Percentiles rank a stretch among this genome's conserved stretches.
Conservation (phyloP, 257 asterid genomes). For the Voacanga thouarsii region DNA sequence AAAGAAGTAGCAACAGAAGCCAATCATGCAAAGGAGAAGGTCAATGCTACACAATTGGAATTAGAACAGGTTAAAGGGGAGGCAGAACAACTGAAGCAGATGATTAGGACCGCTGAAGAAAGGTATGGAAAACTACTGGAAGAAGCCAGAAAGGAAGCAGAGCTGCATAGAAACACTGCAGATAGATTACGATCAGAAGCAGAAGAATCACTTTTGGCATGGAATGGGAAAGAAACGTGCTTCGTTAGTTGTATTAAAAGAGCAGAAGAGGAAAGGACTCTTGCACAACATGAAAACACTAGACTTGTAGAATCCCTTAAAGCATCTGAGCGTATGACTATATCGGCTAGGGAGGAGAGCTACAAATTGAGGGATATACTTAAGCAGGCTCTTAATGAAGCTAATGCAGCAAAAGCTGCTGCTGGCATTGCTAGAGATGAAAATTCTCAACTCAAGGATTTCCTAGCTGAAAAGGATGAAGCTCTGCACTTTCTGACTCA, state of each 20-base stretch:
- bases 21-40: constrained; percentile 49
- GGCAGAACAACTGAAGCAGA: constrained; percentile 37
- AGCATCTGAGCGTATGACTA: constrained; percentile 43
- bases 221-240: constrained; percentile 90
- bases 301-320: constrained; percentile 41
- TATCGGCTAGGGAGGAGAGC: constrained; percentile 55
- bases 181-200: constrained; percentile 74
- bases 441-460: constrained; percentile 60
- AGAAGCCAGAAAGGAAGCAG: constrained; percentile 54
- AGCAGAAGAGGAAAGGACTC: constrained; percentile 66
- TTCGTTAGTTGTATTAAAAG: constrained; percentile 63
- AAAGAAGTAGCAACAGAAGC: constrained; percentile 70
- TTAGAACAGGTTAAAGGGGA: constrained; percentile 40
- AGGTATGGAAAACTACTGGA: constrained; percentile 37
- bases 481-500: constrained; percentile 45
- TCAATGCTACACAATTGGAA: constrained; percentile 28
- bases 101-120: constrained; percentile 38
- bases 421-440: constrained; percentile 74
- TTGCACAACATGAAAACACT: constrained; percentile 42
- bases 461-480: constrained; percentile 61
- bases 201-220: constrained; percentile 73
- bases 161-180: constrained; percentile 44
- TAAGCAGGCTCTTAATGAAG: constrained; percentile 71
- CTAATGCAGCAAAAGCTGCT: constrained; percentile 76
- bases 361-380: constrained; percentile 63